Evolutionary conservation across 2,329 filamentous ascomycete species (phyloP), one percentile per base, ranked within the genome.

Genomic region (Emergomyces pasteurianus): DNA sequence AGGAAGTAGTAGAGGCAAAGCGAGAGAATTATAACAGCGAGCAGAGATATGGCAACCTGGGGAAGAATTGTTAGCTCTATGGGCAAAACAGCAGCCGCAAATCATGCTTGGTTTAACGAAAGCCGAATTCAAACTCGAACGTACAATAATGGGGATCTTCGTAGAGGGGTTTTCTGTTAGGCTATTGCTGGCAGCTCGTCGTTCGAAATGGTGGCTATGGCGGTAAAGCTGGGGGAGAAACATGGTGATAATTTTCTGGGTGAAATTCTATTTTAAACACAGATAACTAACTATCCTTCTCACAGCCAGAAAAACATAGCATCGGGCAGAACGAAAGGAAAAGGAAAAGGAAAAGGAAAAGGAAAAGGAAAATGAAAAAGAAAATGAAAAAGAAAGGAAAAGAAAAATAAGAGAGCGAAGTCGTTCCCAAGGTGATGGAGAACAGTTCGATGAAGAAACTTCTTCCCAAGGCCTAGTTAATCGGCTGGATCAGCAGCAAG

Each of bases 1-100:
- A 76, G 67, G 55, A 72, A 63, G 56, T 76, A 71, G 65, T 71
- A 78, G 31, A 67, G 14, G 31, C 66, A 49, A 52, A 69, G 57
- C 53, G 69, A 63, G 23, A 72, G 52, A 23, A 71, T 64, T 31
- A 72, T 59, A 31, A 72, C 63, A 34, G 73, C 59, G 28, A 68
- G 58, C 56, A 75, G 70, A 55, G 74, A 66, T 42, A 76, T 66
- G 52, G 63, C 63, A 31, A 71, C 36, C 43, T 60, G 47, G 23
- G 4, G 43, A 2, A 10, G 43, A 14, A 57, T 43, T 57, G 38
- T 57, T 9, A 57, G 54, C 40, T 12, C 16, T 38, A 54, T 14
- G 21, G 26, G 16, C n/a, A 36, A 38, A 21, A 54, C 18, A 6
- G 3, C 8, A 10, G 31, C 31, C 31, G 18, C 28, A 2, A 38